phyloP scores from a whole-genome alignment of 805 yeast species.

The Kluyveromyces nonfermentans region DNA sequence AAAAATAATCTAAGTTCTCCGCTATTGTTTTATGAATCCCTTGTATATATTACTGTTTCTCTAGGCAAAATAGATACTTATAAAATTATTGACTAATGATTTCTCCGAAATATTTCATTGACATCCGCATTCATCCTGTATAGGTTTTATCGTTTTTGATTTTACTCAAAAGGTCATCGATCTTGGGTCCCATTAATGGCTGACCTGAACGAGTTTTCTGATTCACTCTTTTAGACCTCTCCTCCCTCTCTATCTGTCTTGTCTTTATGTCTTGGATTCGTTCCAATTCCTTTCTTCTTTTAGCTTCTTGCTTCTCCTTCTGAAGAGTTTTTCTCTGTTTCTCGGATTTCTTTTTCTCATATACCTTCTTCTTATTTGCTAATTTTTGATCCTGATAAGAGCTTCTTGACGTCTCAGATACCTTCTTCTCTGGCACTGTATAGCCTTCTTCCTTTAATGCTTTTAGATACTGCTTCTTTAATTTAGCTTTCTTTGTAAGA shows the following conservation, averaged over 20 bases:
- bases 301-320: constrained; percentile 26
- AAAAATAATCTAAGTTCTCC: neutral
- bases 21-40: neutral
- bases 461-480: constrained; percentile 75
- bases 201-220: constrained; percentile 69
- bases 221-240: constrained; percentile 36
- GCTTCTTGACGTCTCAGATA: constrained; percentile 8
- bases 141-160: constrained; percentile 44
- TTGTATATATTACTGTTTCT: neutral
- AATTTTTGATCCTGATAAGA: constrained; percentile 13
- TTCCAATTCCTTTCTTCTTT: constrained; percentile 35
- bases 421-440: constrained; percentile 37
- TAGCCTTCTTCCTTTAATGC: constrained; percentile 65
- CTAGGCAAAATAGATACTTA: constrained; percentile 3
- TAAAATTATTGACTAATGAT: neutral
- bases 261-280: constrained; percentile 28
- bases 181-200: constrained; percentile 86
- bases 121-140: constrained; percentile 8
- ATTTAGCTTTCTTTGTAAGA: constrained; percentile 67
- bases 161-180: constrained; percentile 66
- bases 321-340: constrained; percentile 29
- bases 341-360: constrained; percentile 30
- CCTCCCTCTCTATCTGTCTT: constrained; percentile 35
- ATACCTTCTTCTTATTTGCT: constrained; percentile 22
- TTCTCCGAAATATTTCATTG: neutral